A percentile compares a stretch with the other conserved stretches of the same genome.
Conservation (phyloP, 2,329 filamentous ascomycete species). For the Zarea fungicola region DNA sequence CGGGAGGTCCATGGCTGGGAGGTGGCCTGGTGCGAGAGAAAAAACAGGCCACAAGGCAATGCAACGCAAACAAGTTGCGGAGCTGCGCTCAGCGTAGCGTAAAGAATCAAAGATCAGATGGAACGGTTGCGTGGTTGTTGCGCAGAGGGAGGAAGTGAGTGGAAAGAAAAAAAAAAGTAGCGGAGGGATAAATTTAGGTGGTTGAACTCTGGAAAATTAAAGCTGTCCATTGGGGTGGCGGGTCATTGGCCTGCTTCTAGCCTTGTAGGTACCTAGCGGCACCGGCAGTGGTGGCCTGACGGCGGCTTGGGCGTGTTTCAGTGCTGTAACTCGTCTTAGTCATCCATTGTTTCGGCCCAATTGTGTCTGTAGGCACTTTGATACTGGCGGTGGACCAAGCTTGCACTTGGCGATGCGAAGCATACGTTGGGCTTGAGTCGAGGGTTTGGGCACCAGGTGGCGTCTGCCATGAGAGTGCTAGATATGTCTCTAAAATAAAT, state of each 20-base stretch:
- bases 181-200: slow-evolving; percentile 11
- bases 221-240: slow-evolving; percentile 10
- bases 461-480: neutral
- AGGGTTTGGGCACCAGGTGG: slow-evolving; percentile 7
- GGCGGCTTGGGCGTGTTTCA: no score
- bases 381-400: neutral
- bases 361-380: neutral
- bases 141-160: neutral
- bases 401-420: no score
- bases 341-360: slow-evolving; percentile 10
- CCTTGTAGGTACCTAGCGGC: neutral
- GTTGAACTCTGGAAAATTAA: slow-evolving; percentile 8
- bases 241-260: neutral
- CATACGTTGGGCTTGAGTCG: slow-evolving; percentile 1
- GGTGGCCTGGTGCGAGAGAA: neutral
- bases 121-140: neutral
- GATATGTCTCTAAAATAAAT: no score
- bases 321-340: neutral
- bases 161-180: neutral
- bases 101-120: neutral
- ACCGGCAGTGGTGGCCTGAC: neutral
- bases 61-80: slow-evolving; percentile 12
- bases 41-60: slow-evolving; percentile 11
- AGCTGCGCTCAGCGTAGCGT: slow-evolving; percentile 12
- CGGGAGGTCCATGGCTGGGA: slow-evolving; percentile 35